These are phyloP conservation scores for Tolypocladium guangdongense DNA, from an alignment of 2,329 filamentous ascomycete species.

Conservation along the genomic window DNA sequence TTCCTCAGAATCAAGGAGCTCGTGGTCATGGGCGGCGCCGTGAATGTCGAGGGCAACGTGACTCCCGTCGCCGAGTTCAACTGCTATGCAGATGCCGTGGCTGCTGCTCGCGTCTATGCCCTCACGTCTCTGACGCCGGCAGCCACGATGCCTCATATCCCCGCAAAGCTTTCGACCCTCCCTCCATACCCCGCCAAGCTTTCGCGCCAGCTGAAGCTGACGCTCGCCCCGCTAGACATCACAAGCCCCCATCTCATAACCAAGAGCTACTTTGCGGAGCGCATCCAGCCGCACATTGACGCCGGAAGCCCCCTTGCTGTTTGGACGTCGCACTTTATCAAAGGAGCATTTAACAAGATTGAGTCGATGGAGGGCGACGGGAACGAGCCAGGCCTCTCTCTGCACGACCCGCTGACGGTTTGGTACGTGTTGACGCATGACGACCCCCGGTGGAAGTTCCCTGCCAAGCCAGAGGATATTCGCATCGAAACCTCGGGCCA, in stretches of 20 bases:
- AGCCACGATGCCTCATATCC: slow-evolving; percentile 68
- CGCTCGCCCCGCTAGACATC: slow-evolving; percentile 67
- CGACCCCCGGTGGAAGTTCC: slow-evolving; percentile 46
- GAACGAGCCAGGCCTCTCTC: slow-evolving; percentile 47
- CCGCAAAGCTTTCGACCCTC: slow-evolving; percentile 37
- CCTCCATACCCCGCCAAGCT: slow-evolving; percentile 53
- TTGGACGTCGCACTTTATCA: slow-evolving; percentile 64
- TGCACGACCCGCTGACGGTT: slow-evolving; percentile 70
- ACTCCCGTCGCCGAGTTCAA: slow-evolving; percentile 90
- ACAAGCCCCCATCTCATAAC: slow-evolving; percentile 60
- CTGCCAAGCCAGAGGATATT: slow-evolving; percentile 62
- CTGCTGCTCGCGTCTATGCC: slow-evolving; percentile 66
- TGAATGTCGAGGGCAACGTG: slow-evolving; percentile 72
- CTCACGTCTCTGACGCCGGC: slow-evolving; percentile 62
- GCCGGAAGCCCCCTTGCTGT: slow-evolving; percentile 60
- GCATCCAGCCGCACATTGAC: slow-evolving; percentile 42
- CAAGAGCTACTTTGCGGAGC: slow-evolving; percentile 45
- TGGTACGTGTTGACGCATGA: slow-evolving; percentile 64
- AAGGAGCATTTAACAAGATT: slow-evolving; percentile 60
- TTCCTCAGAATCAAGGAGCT: slow-evolving; percentile 86
- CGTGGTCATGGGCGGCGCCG: slow-evolving; percentile 87
- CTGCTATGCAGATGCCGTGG: slow-evolving; percentile 76
- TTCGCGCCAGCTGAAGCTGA: slow-evolving; percentile 52
- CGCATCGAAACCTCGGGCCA: slow-evolving; percentile 83
- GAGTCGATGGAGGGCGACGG: slow-evolving; percentile 48